A percentile compares a stretch with the other conserved stretches of the same genome.
Conservation (phyloP, 2,329 filamentous ascomycete genomes). For the Fusarium drepaniforme region DNA sequence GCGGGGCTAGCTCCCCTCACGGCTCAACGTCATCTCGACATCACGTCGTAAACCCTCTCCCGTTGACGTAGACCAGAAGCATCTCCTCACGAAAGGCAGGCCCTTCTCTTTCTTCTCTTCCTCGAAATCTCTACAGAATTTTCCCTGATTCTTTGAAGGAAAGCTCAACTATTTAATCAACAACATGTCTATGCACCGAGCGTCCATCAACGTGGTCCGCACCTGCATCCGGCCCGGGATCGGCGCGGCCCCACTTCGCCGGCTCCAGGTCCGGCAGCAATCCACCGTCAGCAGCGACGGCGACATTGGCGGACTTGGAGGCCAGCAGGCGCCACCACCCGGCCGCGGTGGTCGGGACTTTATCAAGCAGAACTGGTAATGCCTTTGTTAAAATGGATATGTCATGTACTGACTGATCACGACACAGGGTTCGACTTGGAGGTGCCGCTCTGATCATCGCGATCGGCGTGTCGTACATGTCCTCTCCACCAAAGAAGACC, state of each 20-base stretch:
- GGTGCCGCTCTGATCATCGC: constrained; percentile 1
- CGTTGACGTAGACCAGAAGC: neutral
- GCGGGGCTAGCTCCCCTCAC: neutral
- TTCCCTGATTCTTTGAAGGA: neutral
- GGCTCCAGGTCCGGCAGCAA: constrained; percentile 10
- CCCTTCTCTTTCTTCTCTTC: neutral
- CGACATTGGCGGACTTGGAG: constrained; percentile 5
- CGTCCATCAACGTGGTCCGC: neutral
- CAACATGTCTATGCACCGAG: constrained; percentile 3
- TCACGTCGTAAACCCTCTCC: constrained; percentile 2
- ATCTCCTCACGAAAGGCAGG: neutral
- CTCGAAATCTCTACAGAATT: neutral
- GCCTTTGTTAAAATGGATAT: neutral
- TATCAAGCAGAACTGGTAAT: constrained; percentile 9
- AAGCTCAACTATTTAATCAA: neutral
- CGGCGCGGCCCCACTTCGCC: constrained; percentile 14
- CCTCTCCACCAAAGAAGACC: constrained; percentile 4
- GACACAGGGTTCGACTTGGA: neutral
- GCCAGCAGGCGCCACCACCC: constrained; percentile 7
- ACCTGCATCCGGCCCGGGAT: constrained; percentile 2
- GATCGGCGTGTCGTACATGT: constrained; percentile 3
- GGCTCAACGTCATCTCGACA: constrained; percentile 9
- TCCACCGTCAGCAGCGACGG: constrained; percentile 14
- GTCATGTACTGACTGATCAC: neutral
- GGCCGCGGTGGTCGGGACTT: neutral